These are phyloP conservation scores for Ceratonia siliqua DNA, from an alignment of 306 rosid genomes.

Conservation along the genomic window DNA sequence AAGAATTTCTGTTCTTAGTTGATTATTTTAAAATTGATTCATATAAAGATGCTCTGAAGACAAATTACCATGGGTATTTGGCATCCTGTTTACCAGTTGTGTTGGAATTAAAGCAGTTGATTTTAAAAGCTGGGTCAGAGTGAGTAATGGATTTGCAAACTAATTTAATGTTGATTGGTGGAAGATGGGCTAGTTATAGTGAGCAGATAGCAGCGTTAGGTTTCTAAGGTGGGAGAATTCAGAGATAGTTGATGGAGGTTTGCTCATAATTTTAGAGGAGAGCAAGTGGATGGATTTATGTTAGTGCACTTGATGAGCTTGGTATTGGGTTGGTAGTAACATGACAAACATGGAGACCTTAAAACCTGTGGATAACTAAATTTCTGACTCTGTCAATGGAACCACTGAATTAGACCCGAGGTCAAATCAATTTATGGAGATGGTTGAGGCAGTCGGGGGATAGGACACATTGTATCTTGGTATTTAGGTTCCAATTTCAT, in stretches of 20 bases:
- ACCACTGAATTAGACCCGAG: neutral
- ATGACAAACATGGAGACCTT: neutral
- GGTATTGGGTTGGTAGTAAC: neutral
- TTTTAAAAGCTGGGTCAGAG: neutral
- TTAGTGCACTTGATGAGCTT: neutral
- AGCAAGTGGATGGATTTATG: neutral
- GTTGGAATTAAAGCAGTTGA: neutral
- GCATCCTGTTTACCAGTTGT: neutral
- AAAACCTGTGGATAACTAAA: neutral
- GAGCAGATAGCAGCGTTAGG: no score
- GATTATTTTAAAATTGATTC: neutral
- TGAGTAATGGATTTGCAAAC: slow-evolving; percentile 5
- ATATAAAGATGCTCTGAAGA: neutral
- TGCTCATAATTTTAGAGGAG: no score
- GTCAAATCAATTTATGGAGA: neutral
- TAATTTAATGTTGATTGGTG: neutral
- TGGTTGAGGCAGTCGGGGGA: neutral
- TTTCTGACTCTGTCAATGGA: neutral
- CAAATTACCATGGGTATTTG: neutral
- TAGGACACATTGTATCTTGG: neutral
- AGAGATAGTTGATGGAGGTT: no score
- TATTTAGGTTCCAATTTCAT: neutral
- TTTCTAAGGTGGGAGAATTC: no score
- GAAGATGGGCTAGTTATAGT: neutral
- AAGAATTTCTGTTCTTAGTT: neutral